Base-by-base conservation (phyloP, 306 rosid genomes). In the Quercus dentata region DNA sequence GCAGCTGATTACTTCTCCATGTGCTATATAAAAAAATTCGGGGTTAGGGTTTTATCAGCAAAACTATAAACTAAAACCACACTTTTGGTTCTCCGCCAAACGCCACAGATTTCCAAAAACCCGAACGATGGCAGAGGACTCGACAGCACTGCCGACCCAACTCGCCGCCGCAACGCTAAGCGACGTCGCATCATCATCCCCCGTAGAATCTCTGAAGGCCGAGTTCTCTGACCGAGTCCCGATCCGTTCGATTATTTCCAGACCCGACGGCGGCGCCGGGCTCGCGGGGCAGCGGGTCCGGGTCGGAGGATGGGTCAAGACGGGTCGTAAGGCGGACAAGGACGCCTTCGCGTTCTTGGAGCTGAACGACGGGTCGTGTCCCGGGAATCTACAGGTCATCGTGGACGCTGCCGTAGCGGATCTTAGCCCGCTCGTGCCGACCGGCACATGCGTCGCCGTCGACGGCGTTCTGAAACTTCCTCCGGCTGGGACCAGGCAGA, bases 251-350 rank as follows among this genome's bases (percentile, higher is more conserved):
- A 91, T 96, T 11, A 76, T 96, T 18, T 83, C 81, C 25, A 92
- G 93, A 0, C 75, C 86, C 1, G 98, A 95, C 33, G 92, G 98
- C 19, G 99, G 99, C 0, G 81, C 98, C 0, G 94, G 89, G 17
- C 88, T 93, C 0, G 87, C 97, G 0, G 97, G 94, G 9, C 83
- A 75, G 59, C 80, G 75, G 7, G 91, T 88, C 1, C 85, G 99
- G 41, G 56, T 90, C 1, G 97, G 98, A 7, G 99, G 99, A 0
- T 96, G 99, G 98, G 99, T 95, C 49, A 96, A 93, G 87, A 96
- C 97, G 0, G 99, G 99, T 5, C 71, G 99, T 44, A 96, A 96
- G 77, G 99, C 99, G 1, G 98, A 96, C 49, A 96, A 93, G 86
- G 98, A 96, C 49, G 93, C 97, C 0, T 93, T 96, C 56, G 97